Base-by-base conservation (phyloP, 148 eudicot species). In the Gaultheria prostrata region DNA sequence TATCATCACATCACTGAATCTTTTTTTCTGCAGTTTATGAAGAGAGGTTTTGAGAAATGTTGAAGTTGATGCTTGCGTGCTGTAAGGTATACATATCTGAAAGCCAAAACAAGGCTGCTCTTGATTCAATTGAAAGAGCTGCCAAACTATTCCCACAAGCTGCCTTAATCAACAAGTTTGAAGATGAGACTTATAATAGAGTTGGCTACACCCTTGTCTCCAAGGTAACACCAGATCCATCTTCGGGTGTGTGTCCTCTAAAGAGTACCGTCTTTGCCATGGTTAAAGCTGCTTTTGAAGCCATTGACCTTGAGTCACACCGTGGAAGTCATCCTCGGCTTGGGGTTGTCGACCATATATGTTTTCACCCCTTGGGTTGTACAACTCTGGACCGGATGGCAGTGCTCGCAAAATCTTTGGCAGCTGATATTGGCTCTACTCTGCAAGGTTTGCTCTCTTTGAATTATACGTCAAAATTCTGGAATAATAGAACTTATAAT, bases 161-260 rank as follows among this genome's bases (percentile, higher is more conserved):
- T 51, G 89, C 90, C 32, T 84, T 94, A 63, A 74, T 93, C 82
- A 96, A 93, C 86, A 94, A 91, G 67, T 94, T 96, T 83, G 94
- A 89, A 86, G 99, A 96, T 88, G 97, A 90, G 61, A 88, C 89
- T 65, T 96, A 96, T 57, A 96, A 96, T 88, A 89, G 99, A 86
- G 97, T 96, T 72, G 98, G 95, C 8, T 94, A 94, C 87, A 96
- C 99, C 33, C 93, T 96, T 82, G 99, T 93, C 63, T 93, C 98
- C 49, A 87, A 90, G 78, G 71, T 92, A 30, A 82, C 82, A 77
- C 59, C 85, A 30, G 79, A 84, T 57, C 56, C 84, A 43, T 83
- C 84, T 20, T 70, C 59, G n/a, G 80, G 73, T 32, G 46, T 81
- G 15, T 87, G 88, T 83, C 87, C 92, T 21, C 84, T 96, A 54